Conservation (phyloP, 441 rosid genomes). For the Kokia cookei region DNA sequence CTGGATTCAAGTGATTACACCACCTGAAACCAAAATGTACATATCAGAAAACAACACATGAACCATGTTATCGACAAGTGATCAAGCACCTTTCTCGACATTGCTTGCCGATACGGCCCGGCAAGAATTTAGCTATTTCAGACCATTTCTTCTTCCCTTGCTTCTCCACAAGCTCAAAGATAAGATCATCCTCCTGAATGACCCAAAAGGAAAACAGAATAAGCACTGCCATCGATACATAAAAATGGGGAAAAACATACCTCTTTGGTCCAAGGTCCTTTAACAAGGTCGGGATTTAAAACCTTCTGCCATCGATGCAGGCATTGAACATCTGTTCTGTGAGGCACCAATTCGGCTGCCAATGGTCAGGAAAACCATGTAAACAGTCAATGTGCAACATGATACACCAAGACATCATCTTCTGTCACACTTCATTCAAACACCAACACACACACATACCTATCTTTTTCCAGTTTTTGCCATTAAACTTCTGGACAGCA, state of each 20-base stretch:
- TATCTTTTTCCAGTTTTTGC: constrained; percentile 31
- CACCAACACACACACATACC: constrained; percentile 10
- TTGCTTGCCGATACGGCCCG: constrained; percentile 49
- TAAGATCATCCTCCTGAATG: constrained; percentile 28
- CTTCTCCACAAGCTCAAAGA: constrained; percentile 21
- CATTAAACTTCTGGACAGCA: constrained; percentile 21
- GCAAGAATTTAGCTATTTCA: constrained; percentile 31
- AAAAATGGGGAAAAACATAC: background rate
- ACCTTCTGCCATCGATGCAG: constrained; percentile 43
- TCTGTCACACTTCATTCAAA: background rate
- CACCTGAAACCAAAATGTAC: constrained; percentile 18
- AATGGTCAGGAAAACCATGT: background rate
- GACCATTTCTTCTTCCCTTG: constrained; percentile 37
- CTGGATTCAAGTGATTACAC: constrained; percentile 43
- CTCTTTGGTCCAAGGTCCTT: constrained; percentile 47
- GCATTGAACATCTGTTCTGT: constrained; percentile 29
- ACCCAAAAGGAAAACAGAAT: background rate
- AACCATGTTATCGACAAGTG: background rate
- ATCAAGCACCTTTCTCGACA: constrained; percentile 46
- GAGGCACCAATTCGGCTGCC: constrained; percentile 19
- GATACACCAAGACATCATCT: background rate
- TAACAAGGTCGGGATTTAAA: constrained; percentile 34
- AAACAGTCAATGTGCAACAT: background rate
- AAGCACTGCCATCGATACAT: background rate
- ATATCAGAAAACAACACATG: background rate